A percentile compares a stretch with the other conserved stretches of the same genome.
Conservation (phyloP, 2,329 filamentous ascomycete genomes). For the Calonectria pteridis region DNA sequence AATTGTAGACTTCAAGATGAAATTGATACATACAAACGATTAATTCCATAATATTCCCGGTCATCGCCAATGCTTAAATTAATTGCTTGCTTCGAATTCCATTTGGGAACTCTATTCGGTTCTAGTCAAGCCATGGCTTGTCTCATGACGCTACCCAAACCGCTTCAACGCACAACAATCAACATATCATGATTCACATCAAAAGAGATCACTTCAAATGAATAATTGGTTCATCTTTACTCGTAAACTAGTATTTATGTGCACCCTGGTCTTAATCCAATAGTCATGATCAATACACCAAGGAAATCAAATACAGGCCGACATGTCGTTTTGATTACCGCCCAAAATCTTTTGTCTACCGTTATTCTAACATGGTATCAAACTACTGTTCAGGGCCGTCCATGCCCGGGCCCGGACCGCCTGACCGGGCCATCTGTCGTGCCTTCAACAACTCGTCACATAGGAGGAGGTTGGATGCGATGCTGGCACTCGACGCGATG, state of each 20-base stretch:
- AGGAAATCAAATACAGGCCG: conserved; percentile 21
- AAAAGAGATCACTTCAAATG: not conserved
- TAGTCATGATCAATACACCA: conserved; percentile 5
- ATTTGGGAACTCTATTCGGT: not conserved
- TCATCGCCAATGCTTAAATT: not conserved
- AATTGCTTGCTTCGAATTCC: not conserved
- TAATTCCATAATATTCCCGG: not conserved
- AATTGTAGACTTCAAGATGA: not conserved
- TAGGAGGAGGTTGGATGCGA: conserved; percentile 92
- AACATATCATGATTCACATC: not conserved
- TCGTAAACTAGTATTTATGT: conserved; percentile 9
- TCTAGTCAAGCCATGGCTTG: not conserved
- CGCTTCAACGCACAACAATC: not conserved
- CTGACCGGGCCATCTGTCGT: conserved; percentile 86
- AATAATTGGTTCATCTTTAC: not conserved
- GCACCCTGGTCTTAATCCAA: conserved; percentile 1
- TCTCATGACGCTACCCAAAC: not conserved
- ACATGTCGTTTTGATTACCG: conserved; percentile 41
- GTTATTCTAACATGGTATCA: conserved; percentile 51
- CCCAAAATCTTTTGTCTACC: conserved; percentile 53
- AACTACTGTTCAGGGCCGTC: conserved; percentile 68
- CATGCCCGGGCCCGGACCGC: conserved; percentile 73
- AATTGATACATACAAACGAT: not conserved
- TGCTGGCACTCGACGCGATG: conserved; percentile 92
- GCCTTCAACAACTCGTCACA: conserved; percentile 99